Percentiles rank a stretch among this genome's conserved stretches.
phyloP scores from a whole-genome alignment of 495 filamentous ascomycete genomes.

The Patellaria atrata region DNA sequence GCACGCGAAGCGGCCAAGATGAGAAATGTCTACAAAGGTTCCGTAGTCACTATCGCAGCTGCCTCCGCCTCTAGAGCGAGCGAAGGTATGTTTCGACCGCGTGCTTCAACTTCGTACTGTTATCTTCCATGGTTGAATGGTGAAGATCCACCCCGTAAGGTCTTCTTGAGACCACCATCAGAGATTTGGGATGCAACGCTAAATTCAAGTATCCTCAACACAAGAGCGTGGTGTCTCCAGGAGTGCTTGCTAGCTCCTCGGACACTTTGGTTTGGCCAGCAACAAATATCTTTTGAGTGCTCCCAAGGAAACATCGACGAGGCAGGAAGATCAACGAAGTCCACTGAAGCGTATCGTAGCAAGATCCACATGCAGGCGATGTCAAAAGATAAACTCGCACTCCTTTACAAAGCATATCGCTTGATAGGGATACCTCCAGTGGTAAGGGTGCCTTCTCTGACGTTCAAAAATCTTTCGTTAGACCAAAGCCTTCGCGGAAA shows the following conservation, averaged over 20 bases:
- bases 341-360: constrained; percentile 2
- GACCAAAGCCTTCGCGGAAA: no score
- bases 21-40: constrained; percentile 3
- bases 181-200: constrained; percentile 2
- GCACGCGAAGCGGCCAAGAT: constrained; percentile 2
- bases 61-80: background rate
- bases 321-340: constrained; percentile 1
- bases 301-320: background rate
- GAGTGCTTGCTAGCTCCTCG: constrained; percentile 3
- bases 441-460: no score
- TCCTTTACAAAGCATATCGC: no score
- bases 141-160: background rate
- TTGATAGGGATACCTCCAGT: no score
- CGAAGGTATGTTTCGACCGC: constrained; percentile 1
- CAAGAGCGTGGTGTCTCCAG: constrained; percentile 2
- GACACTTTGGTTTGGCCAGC: background rate
- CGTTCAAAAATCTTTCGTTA: no score
- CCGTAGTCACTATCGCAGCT: constrained; percentile 4
- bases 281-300: constrained; percentile 2
- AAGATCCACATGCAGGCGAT: constrained; percentile 1
- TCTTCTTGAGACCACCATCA: background rate
- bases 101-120: background rate
- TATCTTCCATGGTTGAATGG: background rate
- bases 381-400: background rate
- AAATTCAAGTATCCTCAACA: background rate